Percentiles rank a stretch among this genome's conserved stretches.
phyloP scores from a whole-genome alignment of 2,329 filamentous ascomycete genomes.

The Didymella sp. region DNA sequence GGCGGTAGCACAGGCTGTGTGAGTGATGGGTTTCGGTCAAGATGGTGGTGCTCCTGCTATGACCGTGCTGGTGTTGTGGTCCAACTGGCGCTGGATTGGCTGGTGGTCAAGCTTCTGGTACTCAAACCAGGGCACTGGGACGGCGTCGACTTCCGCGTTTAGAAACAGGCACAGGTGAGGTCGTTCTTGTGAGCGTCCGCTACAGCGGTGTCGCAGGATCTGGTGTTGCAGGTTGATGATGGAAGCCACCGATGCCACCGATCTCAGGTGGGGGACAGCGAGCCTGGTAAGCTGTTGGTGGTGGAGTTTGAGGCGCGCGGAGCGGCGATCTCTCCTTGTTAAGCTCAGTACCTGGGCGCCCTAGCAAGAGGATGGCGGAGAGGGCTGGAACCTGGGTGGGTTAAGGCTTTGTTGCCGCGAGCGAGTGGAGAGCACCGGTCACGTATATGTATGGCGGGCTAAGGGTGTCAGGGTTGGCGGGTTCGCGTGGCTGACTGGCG shows the following conservation, averaged over 20 bases:
- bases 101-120: conserved; percentile 25
- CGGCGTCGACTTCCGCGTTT: conserved; percentile 35
- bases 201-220: conserved; percentile 40
- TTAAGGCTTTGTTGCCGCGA: conserved; percentile 48
- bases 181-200: conserved; percentile 28
- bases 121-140: conserved; percentile 35
- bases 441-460: conserved; percentile 55
- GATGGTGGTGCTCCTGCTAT: conserved; percentile 38
- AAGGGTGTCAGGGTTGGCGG: conserved; percentile 47
- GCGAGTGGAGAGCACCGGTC: conserved; percentile 51
- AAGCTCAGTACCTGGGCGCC: conserved; percentile 57
- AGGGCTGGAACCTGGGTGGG: conserved; percentile 55
- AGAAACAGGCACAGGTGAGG: conserved; percentile 31
- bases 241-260: conserved; percentile 31
- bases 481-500: conserved; percentile 54
- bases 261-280: conserved; percentile 26
- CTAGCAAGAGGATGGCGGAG: conserved; percentile 54
- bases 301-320: conserved; percentile 49
- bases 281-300: conserved; percentile 36
- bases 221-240: conserved; percentile 45
- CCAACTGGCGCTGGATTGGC: conserved; percentile 38
- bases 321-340: conserved; percentile 59
- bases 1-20: conserved; percentile 49
- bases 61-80: conserved; percentile 40
- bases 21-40: conserved; percentile 45